Evolutionary conservation across 768 basidiomycete species (phyloP).

Genomic region (Strobilomyces confusus): DNA sequence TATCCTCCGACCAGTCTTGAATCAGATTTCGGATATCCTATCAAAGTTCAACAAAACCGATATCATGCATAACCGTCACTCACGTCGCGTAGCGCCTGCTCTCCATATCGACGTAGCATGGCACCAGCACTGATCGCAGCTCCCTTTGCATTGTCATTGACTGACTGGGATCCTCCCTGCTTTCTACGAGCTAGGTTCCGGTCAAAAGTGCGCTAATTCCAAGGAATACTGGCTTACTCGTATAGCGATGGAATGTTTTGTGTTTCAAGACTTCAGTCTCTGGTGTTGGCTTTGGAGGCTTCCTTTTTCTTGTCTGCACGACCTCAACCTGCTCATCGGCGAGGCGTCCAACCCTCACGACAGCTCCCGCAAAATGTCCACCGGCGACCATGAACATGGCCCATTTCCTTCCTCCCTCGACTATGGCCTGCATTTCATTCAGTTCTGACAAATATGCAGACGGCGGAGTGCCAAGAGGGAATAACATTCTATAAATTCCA

Average conservation of each 20-base stretch:
- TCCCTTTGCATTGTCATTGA: slow-evolving; percentile 92
- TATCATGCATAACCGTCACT: slow-evolving; percentile 22
- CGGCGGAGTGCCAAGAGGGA: slow-evolving; percentile 45
- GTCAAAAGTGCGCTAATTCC: slow-evolving; percentile 6
- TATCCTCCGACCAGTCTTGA: slow-evolving; percentile 56
- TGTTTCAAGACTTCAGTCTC: slow-evolving; percentile 81
- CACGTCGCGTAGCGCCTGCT: slow-evolving; percentile 87
- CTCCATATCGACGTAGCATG: slow-evolving; percentile 88
- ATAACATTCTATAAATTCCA: slow-evolving; percentile 78
- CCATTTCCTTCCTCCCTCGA: slow-evolving; percentile 68
- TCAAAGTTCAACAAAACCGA: background rate
- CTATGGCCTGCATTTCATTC: slow-evolving; percentile 56
- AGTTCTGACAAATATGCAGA: slow-evolving; percentile 56
- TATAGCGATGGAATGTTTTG: slow-evolving; percentile 98
- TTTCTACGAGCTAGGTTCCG: slow-evolving; percentile 78
- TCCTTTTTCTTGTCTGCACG: slow-evolving; percentile 47
- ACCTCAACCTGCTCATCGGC: slow-evolving; percentile 39
- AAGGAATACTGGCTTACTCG: slow-evolving; percentile 57
- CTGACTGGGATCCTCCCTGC: slow-evolving; percentile 91
- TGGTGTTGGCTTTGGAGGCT: slow-evolving; percentile 61
- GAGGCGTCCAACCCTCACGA: slow-evolving; percentile 65
- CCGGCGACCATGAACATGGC: slow-evolving; percentile 96
- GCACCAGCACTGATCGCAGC: slow-evolving; percentile 94
- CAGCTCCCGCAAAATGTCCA: slow-evolving; percentile 95
- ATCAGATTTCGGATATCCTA: slow-evolving; percentile 88